These are phyloP conservation scores for Keithomyces neogunnii DNA, from an alignment of 2,329 filamentous ascomycete genomes.

Conservation along the genomic window DNA sequence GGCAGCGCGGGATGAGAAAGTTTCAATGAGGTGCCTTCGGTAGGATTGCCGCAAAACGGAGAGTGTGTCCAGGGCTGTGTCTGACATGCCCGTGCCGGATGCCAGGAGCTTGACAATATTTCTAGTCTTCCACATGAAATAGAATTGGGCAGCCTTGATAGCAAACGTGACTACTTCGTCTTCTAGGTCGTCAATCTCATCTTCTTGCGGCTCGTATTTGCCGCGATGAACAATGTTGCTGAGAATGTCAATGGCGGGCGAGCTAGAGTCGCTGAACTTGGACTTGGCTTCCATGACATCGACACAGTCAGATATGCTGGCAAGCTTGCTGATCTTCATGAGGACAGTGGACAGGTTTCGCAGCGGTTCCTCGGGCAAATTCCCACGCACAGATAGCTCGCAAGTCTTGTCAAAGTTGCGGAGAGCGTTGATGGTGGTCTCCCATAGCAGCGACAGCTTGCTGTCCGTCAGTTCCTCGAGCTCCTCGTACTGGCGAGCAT, in stretches of 20 bases:
- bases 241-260: slow-evolving; percentile 58
- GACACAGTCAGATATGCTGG: slow-evolving; percentile 70
- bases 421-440: slow-evolving; percentile 68
- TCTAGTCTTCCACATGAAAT: slow-evolving; percentile 90
- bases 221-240: slow-evolving; percentile 67
- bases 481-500: slow-evolving; percentile 80
- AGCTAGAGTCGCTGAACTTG: slow-evolving; percentile 36
- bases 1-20: slow-evolving; percentile 57
- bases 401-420: slow-evolving; percentile 61
- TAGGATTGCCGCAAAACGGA: slow-evolving; percentile 47
- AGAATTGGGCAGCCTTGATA: slow-evolving; percentile 71
- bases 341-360: slow-evolving; percentile 65
- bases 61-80: slow-evolving; percentile 52
- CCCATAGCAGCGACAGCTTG: slow-evolving; percentile 78
- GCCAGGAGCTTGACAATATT: slow-evolving; percentile 47
- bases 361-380: slow-evolving; percentile 56
- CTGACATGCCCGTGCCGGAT: slow-evolving; percentile 45
- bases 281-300: slow-evolving; percentile 61
- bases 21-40: slow-evolving; percentile 55
- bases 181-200: slow-evolving; percentile 67
- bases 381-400: slow-evolving; percentile 63
- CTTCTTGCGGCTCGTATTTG: slow-evolving; percentile 57
- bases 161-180: slow-evolving; percentile 69
- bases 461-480: slow-evolving; percentile 76
- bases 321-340: slow-evolving; percentile 71